phyloP scores from a whole-genome alignment of 208 protist genomes.

The Acanthamoeba triangularis region DNA sequence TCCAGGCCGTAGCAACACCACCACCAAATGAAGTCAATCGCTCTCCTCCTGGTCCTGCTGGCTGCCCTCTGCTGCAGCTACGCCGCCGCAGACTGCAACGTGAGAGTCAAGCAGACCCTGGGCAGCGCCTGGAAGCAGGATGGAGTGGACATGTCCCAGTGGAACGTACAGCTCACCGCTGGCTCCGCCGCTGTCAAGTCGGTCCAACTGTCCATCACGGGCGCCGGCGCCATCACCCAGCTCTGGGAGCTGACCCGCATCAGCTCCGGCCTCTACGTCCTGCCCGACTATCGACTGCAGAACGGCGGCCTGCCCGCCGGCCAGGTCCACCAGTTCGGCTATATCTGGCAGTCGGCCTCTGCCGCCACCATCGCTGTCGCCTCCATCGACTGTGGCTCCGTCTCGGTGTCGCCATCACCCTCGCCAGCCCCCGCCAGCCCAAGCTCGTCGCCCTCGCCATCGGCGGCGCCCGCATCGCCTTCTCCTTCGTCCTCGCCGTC shows the following conservation, averaged over 20 bases:
- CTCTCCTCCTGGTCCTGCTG: too few relatives aligned
- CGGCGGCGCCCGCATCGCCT: background rate
- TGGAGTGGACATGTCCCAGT: background rate
- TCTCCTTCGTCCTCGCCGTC: background rate
- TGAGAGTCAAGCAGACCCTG: background rate
- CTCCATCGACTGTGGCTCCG: background rate
- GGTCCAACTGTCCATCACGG: background rate
- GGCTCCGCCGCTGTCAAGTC: background rate
- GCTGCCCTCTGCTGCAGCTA: too few relatives aligned
- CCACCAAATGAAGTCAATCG: too few relatives aligned
- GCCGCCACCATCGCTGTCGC: background rate
- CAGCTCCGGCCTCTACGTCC: background rate
- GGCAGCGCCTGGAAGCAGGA: background rate
- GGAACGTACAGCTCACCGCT: background rate
- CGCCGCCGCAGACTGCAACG: background rate
- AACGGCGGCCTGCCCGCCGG: background rate
- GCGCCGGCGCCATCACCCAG: background rate
- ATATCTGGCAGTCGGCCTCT: background rate
- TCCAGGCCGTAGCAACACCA: too few relatives aligned
- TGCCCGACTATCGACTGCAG: background rate
- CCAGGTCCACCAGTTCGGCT: background rate
- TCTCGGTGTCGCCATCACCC: background rate
- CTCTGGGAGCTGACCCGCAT: background rate
- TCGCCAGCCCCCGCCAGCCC: background rate
- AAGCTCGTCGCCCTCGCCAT: background rate